phyloP scores from a whole-genome alignment of 441 rosid species.

The Populus trichocarpa region DNA sequence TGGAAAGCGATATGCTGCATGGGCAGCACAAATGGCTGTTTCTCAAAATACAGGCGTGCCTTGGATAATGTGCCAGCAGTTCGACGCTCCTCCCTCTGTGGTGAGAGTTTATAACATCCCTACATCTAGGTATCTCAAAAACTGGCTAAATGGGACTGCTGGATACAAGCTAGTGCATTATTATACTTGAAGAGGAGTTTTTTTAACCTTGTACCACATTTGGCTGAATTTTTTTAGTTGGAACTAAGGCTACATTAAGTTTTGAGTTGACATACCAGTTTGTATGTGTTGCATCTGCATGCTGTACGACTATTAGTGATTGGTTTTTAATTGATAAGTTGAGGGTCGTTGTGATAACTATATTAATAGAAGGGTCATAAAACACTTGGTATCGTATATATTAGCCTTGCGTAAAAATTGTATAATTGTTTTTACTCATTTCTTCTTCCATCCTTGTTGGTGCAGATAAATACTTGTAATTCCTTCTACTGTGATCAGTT shows the following conservation, averaged over 20 bases:
- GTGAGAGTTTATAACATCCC: constrained; percentile 36
- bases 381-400: background rate
- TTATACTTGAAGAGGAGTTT: background rate
- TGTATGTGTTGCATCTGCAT: constrained; percentile 1
- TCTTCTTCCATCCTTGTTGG: constrained; percentile 12
- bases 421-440: background rate
- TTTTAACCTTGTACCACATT: background rate
- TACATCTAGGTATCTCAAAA: background rate
- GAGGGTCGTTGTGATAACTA: background rate
- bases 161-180: background rate
- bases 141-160: background rate
- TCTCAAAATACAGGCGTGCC: constrained; percentile 85
- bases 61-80: constrained; percentile 96
- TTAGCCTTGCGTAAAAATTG: background rate
- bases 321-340: background rate
- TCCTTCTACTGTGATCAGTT: constrained; percentile 88
- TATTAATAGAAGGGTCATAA: background rate
- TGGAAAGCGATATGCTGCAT: constrained; percentile 71
- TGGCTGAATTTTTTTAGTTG: background rate
- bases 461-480: constrained; percentile 93
- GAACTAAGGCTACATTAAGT: background rate
- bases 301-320: background rate
- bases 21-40: constrained; percentile 98
- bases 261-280: background rate
- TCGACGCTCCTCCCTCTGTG: constrained; percentile 78